Evolutionary conservation across 371 early-diverging fungal species (phyloP).

Genomic region (Funneliformis caledonium): DNA sequence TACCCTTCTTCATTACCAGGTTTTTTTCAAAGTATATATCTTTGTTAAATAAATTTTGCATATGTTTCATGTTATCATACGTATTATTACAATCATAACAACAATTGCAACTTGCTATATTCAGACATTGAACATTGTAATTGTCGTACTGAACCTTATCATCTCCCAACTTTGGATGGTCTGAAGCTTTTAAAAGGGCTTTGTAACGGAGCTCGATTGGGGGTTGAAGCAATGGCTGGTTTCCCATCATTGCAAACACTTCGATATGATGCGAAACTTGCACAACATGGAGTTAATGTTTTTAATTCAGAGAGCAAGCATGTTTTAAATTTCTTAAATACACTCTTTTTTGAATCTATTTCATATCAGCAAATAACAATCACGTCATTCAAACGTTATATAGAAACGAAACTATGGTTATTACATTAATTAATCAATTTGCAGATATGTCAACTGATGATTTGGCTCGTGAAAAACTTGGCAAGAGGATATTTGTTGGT

Average conservation of each 20-base stretch:
- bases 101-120: background rate
- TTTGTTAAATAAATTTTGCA: background rate
- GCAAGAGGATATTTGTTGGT: constrained; percentile 67
- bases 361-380: background rate
- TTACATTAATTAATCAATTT: constrained; percentile 63
- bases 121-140: constrained; percentile 58
- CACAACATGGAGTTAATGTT: constrained; percentile 80
- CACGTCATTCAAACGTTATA: background rate
- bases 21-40: constrained; percentile 57
- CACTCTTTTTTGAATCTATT: background rate
- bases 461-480: constrained; percentile 58
- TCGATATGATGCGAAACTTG: constrained; percentile 69
- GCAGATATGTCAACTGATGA: constrained; percentile 57
- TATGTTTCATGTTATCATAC: background rate
- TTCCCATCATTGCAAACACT: constrained; percentile 89
- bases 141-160: constrained; percentile 54
- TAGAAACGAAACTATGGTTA: constrained; percentile 81
- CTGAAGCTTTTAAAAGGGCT: constrained; percentile 66
- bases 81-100: background rate
- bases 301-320: constrained; percentile 80
- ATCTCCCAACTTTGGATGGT: constrained; percentile 61
- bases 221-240: constrained; percentile 78
- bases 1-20: constrained; percentile 75
- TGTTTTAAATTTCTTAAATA: constrained; percentile 23
- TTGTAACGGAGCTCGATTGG: constrained; percentile 67